Evolutionary conservation across 768 basidiomycete genomes (phyloP).

Genomic region (Termitomyces sp.): DNA sequence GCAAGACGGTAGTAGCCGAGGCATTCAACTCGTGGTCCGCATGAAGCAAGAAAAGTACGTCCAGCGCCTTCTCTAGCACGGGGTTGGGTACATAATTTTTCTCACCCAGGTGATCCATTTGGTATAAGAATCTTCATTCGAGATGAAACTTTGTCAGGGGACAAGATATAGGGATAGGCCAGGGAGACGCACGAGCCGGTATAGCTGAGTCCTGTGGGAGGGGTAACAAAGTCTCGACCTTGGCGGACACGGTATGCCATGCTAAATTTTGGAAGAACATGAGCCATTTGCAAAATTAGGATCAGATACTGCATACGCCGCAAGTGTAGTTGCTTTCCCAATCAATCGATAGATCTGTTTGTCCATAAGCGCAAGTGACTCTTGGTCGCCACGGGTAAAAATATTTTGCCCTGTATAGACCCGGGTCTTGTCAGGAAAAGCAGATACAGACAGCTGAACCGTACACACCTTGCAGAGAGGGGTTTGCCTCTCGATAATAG

Average conservation of each 20-base stretch:
- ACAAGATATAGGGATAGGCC: background rate
- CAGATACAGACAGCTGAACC: background rate
- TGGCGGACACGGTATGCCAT: conserved; percentile 95
- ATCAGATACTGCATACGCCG: conserved; percentile 54
- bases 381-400: conserved; percentile 63
- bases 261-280: conserved; percentile 29
- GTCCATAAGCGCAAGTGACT: conserved; percentile 78
- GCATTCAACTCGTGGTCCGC: conserved; percentile 93
- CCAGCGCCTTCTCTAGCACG: conserved; percentile 82
- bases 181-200: conserved; percentile 64
- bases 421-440: background rate
- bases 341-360: conserved; percentile 89
- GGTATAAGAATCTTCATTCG: conserved; percentile 71
- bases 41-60: conserved; percentile 83
- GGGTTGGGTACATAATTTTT: conserved; percentile 78
- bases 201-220: conserved; percentile 80
- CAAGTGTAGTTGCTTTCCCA: conserved; percentile 85
- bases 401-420: conserved; percentile 64
- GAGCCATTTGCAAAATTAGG: background rate
- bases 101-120: conserved; percentile 81
- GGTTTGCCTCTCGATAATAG: conserved; percentile 86
- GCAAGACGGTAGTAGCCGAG: conserved; percentile 80
- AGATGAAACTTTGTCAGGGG: conserved; percentile 1
- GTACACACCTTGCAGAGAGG: conserved; percentile 68
- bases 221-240: conserved; percentile 83